These are phyloP conservation scores for Neohortaea acidophila DNA, from an alignment of 495 filamentous ascomycete genomes.

Conservation along the genomic window DNA sequence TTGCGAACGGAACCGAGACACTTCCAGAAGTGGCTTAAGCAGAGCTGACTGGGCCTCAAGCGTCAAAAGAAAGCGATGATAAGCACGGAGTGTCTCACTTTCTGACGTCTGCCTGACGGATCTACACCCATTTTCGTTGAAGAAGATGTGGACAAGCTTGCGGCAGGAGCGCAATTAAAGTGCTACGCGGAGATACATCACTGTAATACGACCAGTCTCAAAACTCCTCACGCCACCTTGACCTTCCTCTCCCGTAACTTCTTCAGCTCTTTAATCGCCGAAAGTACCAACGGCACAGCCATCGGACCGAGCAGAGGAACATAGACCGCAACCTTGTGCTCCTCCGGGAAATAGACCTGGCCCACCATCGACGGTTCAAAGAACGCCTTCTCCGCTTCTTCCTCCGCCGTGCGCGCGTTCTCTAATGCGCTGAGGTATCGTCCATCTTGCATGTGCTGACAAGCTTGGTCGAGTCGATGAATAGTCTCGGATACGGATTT, in stretches of 20 bases:
- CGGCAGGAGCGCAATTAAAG: too few relatives aligned
- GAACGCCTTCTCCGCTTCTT: slow-evolving; percentile 83
- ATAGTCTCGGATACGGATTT: slow-evolving; percentile 71
- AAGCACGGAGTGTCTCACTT: too few relatives aligned
- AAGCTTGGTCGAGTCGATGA: slow-evolving; percentile 56
- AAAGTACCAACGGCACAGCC: slow-evolving; percentile 76
- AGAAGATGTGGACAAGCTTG: too few relatives aligned
- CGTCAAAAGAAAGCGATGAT: too few relatives aligned
- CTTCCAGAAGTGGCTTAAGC: too few relatives aligned
- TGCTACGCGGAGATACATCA: too few relatives aligned
- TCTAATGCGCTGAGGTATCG: slow-evolving; percentile 51
- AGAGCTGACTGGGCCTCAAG: too few relatives aligned
- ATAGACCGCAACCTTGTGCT: slow-evolving; percentile 97
- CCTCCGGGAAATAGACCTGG: slow-evolving; percentile 92
- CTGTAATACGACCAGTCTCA: too few relatives aligned
- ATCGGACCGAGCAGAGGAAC: slow-evolving; percentile 81
- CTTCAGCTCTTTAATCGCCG: slow-evolving; percentile 57
- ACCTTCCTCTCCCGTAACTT: slow-evolving; percentile 34
- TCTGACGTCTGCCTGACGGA: too few relatives aligned
- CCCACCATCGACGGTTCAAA: slow-evolving; percentile 99
- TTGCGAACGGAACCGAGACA: too few relatives aligned
- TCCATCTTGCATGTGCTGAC: slow-evolving; percentile 52
- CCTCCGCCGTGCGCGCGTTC: slow-evolving; percentile 69
- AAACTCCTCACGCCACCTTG: slow-evolving; percentile 8
- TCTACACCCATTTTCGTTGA: too few relatives aligned